phyloP scores from a whole-genome alignment of 2,329 filamentous ascomycete genomes.

The Diplodia corticola region DNA sequence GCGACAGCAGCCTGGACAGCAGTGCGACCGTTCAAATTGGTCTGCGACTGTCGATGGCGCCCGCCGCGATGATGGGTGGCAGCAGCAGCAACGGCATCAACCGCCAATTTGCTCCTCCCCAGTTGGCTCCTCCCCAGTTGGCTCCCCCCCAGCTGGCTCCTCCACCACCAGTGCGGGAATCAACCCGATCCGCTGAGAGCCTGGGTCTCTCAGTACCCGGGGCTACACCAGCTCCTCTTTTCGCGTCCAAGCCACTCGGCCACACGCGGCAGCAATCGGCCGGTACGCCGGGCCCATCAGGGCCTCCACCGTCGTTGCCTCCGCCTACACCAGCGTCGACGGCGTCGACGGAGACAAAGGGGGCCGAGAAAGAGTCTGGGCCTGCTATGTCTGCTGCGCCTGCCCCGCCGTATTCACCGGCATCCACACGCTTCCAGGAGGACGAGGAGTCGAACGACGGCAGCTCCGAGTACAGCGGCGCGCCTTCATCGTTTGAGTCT shows the following conservation, averaged over 20 bases:
- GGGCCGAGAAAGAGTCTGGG: neutral
- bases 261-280: neutral
- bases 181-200: constrained; percentile 33
- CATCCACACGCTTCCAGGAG: constrained; percentile 12
- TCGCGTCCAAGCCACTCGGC: neutral
- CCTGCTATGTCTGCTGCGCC: neutral
- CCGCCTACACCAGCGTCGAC: neutral
- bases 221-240: constrained; percentile 1
- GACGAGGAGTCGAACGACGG: neutral
- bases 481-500: neutral
- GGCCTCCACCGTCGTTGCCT: neutral
- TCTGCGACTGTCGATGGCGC: constrained; percentile 60
- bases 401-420: neutral
- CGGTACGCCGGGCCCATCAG: neutral
- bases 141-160: neutral
- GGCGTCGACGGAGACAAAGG: neutral
- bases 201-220: constrained; percentile 24
- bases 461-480: neutral
- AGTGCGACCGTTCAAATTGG: constrained; percentile 72
- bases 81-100: constrained; percentile 32
- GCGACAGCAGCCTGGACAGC: constrained; percentile 64
- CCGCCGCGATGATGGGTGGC: constrained; percentile 38
- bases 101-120: constrained; percentile 22
- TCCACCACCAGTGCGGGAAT: constrained; percentile 25
- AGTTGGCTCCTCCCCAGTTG: too few species aligned